Evolutionary conservation across 2,329 filamentous ascomycete genomes (phyloP).

Genomic region (Berkeleyomyces rouxiae): DNA sequence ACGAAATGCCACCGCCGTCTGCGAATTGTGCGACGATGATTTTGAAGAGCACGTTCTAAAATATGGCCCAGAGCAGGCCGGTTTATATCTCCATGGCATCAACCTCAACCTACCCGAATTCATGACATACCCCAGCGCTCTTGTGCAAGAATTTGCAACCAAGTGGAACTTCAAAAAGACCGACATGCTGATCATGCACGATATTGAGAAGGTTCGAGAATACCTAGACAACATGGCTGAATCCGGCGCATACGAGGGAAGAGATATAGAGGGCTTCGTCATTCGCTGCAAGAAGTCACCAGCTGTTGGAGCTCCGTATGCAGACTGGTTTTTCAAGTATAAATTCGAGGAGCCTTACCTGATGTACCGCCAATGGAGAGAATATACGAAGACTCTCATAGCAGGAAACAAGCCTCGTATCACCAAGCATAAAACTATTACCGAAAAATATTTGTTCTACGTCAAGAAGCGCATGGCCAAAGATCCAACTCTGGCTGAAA

Average conservation of each 20-base stretch:
- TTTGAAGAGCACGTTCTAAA: constrained; percentile 96
- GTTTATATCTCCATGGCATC: constrained; percentile 87
- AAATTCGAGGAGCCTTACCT: constrained; percentile 98
- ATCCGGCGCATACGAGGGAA: constrained; percentile 75
- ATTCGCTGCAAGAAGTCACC: constrained; percentile 63
- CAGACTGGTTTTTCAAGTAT: constrained; percentile 99
- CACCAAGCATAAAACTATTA: constrained; percentile 80
- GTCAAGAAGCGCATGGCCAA: constrained; percentile 56
- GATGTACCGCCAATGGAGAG: constrained; percentile 97
- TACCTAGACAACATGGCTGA: constrained; percentile 78
- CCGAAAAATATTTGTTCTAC: constrained; percentile 75
- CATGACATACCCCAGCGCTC: constrained; percentile 61
- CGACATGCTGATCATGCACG: constrained; percentile 59
- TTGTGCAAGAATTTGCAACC: constrained; percentile 81
- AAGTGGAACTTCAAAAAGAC: constrained; percentile 90
- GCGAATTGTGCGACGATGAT: constrained; percentile 85
- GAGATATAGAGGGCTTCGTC: constrained; percentile 93
- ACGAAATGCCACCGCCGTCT: constrained; percentile 86
- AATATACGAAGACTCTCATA: constrained; percentile 87
- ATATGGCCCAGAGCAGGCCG: constrained; percentile 66
- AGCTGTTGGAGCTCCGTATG: constrained; percentile 39
- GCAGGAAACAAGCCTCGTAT: constrained; percentile 53
- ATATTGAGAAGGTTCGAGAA: constrained; percentile 53
- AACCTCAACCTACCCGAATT: constrained; percentile 93
- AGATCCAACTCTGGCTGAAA: constrained; percentile 49